Conservation (phyloP, 345 rosid species). For the Euphorbia pulcherrima region DNA sequence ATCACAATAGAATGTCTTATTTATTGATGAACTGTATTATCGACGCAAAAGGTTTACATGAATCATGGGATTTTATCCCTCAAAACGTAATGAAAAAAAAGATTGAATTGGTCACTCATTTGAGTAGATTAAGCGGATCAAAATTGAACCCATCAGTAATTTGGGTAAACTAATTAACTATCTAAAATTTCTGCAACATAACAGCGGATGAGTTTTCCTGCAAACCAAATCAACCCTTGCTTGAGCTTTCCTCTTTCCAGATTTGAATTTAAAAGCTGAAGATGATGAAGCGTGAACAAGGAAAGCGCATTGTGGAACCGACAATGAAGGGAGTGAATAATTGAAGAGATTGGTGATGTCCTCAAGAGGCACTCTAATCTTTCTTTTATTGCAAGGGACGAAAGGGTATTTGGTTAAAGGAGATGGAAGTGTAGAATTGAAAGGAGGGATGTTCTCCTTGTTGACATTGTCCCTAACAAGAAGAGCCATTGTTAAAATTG, state of each 20-base stretch:
- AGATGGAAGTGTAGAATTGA: conserved; percentile 14
- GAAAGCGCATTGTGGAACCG: conserved; percentile 4
- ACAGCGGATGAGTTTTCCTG: conserved; percentile 20
- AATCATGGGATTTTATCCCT: not conserved
- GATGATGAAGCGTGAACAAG: not conserved
- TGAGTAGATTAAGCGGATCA: not conserved
- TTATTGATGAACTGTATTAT: not conserved
- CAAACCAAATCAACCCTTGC: not conserved
- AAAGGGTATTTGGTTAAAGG: conserved; percentile 1
- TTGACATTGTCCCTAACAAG: conserved; percentile 18
- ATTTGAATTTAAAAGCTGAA: conserved; percentile 4
- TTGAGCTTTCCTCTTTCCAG: conserved; percentile 21
- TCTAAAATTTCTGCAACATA: conserved; percentile 22
- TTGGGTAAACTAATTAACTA: conserved; percentile 1
- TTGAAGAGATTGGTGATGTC: conserved; percentile 35
- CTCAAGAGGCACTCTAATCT: conserved; percentile 29
- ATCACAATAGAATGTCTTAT: not conserved
- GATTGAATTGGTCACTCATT: not conserved
- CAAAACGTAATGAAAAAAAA: not conserved
- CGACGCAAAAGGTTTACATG: not conserved
- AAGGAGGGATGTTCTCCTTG: conserved; percentile 36
- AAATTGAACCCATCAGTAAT: not conserved
- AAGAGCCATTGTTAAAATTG: conserved; percentile 19
- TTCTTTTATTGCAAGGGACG: conserved; percentile 3
- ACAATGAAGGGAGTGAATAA: not conserved